Conservation (phyloP, 805 yeast genomes). For the Hanseniaspora meyeri region DNA sequence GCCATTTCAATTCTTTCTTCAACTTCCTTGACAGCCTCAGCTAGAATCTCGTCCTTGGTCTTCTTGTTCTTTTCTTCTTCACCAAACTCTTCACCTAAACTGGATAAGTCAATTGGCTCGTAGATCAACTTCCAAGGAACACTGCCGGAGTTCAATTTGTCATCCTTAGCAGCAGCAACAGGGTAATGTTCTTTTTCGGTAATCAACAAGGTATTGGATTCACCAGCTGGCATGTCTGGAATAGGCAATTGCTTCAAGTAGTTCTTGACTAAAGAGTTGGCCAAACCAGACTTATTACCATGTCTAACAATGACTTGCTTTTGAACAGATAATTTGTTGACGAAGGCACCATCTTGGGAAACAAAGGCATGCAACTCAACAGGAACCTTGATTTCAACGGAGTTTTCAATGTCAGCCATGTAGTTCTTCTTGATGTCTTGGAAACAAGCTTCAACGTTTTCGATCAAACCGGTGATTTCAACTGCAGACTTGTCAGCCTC, state of each 20-base stretch:
- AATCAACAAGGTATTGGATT: constrained; percentile 31
- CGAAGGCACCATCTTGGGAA: constrained; percentile 53
- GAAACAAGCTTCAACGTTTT: constrained; percentile 49
- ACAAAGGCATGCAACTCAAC: constrained; percentile 45
- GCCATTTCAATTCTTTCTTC: constrained; percentile 39
- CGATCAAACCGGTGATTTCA: constrained; percentile 51
- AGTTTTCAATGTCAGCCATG: constrained; percentile 44
- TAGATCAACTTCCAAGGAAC: constrained; percentile 58
- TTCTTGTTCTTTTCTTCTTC: constrained; percentile 31
- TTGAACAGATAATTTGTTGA: constrained; percentile 41
- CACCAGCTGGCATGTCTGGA: constrained; percentile 35
- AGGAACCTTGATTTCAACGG: constrained; percentile 44
- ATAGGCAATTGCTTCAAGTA: constrained; percentile 33
- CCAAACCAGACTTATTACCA: constrained; percentile 36
- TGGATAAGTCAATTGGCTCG: constrained; percentile 26
- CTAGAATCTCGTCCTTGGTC: constrained; percentile 37
- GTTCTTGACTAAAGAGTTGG: constrained; percentile 34
- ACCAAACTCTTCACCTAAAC: constrained; percentile 22
- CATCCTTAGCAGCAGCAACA: constrained; percentile 20
- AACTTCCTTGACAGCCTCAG: constrained; percentile 29
- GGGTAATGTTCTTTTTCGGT: constrained; percentile 6
- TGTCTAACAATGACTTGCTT: constrained; percentile 47
- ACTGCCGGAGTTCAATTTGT: constrained; percentile 21
- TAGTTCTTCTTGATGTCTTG: constrained; percentile 43
- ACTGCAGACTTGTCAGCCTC: constrained; percentile 40